Percentiles rank a stretch among this genome's conserved stretches.
Conservation (phyloP, 1,284 basidiomycete species). For the Cystobasidium slooffiae region DNA sequence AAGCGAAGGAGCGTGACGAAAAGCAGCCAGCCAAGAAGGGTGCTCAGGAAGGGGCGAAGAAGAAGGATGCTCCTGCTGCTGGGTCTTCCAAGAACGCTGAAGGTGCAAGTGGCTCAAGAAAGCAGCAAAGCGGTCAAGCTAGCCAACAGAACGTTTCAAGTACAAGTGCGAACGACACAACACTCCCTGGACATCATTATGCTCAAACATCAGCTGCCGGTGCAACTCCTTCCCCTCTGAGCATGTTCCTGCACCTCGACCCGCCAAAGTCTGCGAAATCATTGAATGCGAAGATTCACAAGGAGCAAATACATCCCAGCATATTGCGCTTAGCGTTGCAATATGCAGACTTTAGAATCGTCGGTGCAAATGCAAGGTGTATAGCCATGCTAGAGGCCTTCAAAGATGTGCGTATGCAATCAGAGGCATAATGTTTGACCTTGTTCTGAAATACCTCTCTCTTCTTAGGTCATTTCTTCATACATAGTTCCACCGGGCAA, state of each 20-base stretch:
- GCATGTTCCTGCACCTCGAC: constrained; percentile 52
- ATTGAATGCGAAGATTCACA: constrained; percentile 56
- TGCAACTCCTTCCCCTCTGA: constrained; percentile 27
- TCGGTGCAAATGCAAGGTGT: constrained; percentile 83
- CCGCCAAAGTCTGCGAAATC: constrained; percentile 48
- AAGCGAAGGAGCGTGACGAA: constrained; percentile 37
- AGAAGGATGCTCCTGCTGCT: constrained; percentile 22
- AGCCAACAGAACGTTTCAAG: neutral
- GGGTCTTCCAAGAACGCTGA: neutral
- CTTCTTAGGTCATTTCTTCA: constrained; percentile 76
- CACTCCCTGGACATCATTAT: constrained; percentile 10
- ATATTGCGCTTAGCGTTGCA: constrained; percentile 76
- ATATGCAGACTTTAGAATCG: constrained; percentile 82
- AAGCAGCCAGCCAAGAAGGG: constrained; percentile 30
- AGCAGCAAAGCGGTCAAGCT: neutral
- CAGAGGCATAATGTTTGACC: neutral
- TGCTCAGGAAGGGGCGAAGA: neutral
- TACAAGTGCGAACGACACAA: constrained; percentile 7
- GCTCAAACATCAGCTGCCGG: constrained; percentile 10
- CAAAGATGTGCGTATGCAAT: constrained; percentile 68
- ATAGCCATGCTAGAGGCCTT: constrained; percentile 83
- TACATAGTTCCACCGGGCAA: constrained; percentile 80
- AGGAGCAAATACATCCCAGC: constrained; percentile 80
- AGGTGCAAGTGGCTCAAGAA: neutral
- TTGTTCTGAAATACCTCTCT: neutral